Conservation (phyloP, 1,284 basidiomycete species). For the Leccinum glutinopallens region DNA sequence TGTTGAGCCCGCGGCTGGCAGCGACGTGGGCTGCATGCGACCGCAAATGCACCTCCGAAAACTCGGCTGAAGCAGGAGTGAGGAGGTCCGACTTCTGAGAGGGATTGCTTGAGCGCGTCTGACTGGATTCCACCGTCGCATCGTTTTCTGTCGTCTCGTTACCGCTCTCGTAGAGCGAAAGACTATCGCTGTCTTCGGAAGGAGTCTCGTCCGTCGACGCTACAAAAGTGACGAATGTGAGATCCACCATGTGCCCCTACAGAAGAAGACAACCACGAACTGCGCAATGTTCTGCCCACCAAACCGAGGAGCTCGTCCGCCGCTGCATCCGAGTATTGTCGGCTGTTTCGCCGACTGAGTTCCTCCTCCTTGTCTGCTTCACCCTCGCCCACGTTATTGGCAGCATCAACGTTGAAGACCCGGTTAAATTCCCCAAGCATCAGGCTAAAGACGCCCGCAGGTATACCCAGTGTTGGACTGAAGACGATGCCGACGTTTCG, state of each 20-base stretch:
- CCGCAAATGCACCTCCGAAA: constrained; percentile 18
- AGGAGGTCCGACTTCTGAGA: constrained; percentile 30
- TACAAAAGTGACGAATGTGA: constrained; percentile 27
- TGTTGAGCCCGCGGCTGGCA: constrained; percentile 69
- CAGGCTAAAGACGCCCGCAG: constrained; percentile 91
- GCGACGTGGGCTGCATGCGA: constrained; percentile 63
- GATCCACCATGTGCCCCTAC: constrained; percentile 5
- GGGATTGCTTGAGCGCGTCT: constrained; percentile 45
- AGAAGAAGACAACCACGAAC: constrained; percentile 44
- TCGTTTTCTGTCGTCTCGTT: constrained; percentile 69
- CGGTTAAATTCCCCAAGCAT: constrained; percentile 91
- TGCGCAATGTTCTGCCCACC: constrained; percentile 61
- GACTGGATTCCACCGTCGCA: constrained; percentile 49
- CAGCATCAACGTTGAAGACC: constrained; percentile 77
- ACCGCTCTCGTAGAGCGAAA: constrained; percentile 69
- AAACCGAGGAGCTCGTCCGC: constrained; percentile 78
- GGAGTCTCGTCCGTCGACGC: constrained; percentile 59
- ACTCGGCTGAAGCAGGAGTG: constrained; percentile 25
- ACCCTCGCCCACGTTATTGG: constrained; percentile 38
- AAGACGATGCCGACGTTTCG: constrained; percentile 98
- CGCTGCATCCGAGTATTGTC: constrained; percentile 75
- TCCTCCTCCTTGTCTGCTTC: constrained; percentile 42
- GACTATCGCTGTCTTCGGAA: constrained; percentile 69
- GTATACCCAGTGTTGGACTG: constrained; percentile 92
- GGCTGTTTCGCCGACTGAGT: constrained; percentile 68